Conservation (phyloP, 306 rosid species). For the Cicer cuneatum region DNA sequence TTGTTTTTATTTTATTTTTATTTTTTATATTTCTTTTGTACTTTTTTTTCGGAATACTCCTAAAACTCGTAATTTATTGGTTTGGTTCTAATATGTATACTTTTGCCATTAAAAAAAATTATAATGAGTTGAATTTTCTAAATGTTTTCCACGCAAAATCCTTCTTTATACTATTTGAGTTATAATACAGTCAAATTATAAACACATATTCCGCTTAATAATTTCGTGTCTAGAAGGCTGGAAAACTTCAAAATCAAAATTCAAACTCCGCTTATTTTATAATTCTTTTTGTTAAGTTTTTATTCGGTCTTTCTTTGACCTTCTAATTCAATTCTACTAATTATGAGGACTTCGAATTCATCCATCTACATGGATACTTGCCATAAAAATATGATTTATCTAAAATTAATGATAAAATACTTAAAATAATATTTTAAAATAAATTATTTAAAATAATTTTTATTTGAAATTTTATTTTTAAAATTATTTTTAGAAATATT, state of each 20-base stretch:
- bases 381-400: too few relatives aligned
- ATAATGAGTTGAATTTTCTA: neutral
- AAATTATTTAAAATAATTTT: too few relatives aligned
- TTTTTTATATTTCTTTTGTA: too few relatives aligned
- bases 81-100: too few relatives aligned
- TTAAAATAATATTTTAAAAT: too few relatives aligned
- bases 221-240: conserved; percentile 7
- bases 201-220: neutral
- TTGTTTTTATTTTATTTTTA: too few relatives aligned
- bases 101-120: too few relatives aligned
- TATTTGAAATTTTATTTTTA: too few relatives aligned
- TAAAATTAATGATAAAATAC: too few relatives aligned
- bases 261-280: neutral
- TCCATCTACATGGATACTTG: neutral
- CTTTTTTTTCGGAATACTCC: too few relatives aligned
- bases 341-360: neutral
- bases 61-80: too few relatives aligned
- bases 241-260: neutral
- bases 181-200: neutral
- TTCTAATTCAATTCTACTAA: neutral
- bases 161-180: neutral
- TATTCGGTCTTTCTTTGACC: conserved; percentile 4
- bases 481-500: too few relatives aligned
- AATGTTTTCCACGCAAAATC: neutral
- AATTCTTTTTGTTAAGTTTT: neutral